Conservation (phyloP, 768 basidiomycete genomes). For the Tricholoma sp. region DNA sequence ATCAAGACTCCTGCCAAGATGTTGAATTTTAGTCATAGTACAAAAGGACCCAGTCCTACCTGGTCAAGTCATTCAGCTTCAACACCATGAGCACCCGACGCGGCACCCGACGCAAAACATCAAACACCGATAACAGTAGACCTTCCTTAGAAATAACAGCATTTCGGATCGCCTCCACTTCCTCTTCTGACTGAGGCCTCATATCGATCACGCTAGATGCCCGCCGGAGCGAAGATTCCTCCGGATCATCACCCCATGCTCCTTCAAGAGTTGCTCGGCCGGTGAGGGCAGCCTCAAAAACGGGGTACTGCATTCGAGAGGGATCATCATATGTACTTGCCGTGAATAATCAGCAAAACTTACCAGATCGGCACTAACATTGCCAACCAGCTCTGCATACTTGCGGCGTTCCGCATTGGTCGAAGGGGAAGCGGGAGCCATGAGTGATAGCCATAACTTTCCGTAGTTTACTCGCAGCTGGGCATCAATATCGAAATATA, state of each 20-base stretch:
- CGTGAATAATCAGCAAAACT: constrained; percentile 11
- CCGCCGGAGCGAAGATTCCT: constrained; percentile 43
- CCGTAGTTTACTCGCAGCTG: constrained; percentile 78
- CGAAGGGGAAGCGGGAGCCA: constrained; percentile 62
- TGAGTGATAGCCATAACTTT: constrained; percentile 88
- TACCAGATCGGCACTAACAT: constrained; percentile 84
- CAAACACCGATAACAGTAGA: constrained; percentile 78
- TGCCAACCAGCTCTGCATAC: constrained; percentile 89
- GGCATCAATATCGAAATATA: constrained; percentile 87
- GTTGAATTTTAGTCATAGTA: neutral
- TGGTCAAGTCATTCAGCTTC: constrained; percentile 81
- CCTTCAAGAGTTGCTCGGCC: constrained; percentile 73
- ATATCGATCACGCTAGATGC: constrained; percentile 77
- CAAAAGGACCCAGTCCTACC: constrained; percentile 31
- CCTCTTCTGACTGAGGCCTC: constrained; percentile 63
- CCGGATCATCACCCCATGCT: constrained; percentile 41
- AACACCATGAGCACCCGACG: constrained; percentile 79
- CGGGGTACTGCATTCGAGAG: constrained; percentile 64
- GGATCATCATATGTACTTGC: neutral
- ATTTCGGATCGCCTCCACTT: constrained; percentile 75
- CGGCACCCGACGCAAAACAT: constrained; percentile 82
- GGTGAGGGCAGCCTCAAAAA: constrained; percentile 96
- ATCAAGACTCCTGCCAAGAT: constrained; percentile 61
- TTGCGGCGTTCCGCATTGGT: constrained; percentile 68
- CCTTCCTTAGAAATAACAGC: constrained; percentile 84